Evolutionary conservation across 192 early-diverging fungal genomes (phyloP).

Genomic region (Phycomyces blakesleeanus): DNA sequence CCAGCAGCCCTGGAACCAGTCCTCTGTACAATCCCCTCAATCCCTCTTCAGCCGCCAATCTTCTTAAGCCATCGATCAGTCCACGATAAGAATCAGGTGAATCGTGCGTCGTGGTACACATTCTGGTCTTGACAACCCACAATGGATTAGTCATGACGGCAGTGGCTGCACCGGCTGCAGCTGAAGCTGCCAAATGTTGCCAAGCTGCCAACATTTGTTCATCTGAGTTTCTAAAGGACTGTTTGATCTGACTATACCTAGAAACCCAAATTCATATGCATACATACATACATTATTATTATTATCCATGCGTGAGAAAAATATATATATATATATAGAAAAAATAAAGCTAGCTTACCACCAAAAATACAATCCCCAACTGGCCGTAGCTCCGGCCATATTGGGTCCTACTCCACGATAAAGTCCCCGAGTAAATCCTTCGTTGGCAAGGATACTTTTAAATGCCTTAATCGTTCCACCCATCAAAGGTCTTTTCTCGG

Average conservation of each 20-base stretch:
- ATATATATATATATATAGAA: neutral
- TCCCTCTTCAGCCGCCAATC: conserved; percentile 63
- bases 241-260: conserved; percentile 64
- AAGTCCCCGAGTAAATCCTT: conserved; percentile 67
- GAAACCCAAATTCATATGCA: neutral
- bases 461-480: conserved; percentile 69
- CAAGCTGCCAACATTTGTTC: conserved; percentile 58
- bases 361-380: conserved; percentile 98
- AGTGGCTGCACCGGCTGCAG: conserved; percentile 69
- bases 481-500: conserved; percentile 43
- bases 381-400: conserved; percentile 82
- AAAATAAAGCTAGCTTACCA: conserved; percentile 56
- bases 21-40: conserved; percentile 74
- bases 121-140: conserved; percentile 83
- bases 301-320: too few relatives aligned
- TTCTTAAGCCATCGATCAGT: conserved; percentile 56
- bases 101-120: conserved; percentile 63
- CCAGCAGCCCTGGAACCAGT: conserved; percentile 84
- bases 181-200: conserved; percentile 81
- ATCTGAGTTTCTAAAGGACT: conserved; percentile 51
- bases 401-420: conserved; percentile 92
- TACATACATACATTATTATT: too few relatives aligned
- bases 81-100: conserved; percentile 63
- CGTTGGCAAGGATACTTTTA: conserved; percentile 48
- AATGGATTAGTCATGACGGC: conserved; percentile 74